A percentile compares a stretch with the other conserved stretches of the same genome.
These are phyloP conservation scores for Yamadazyma endophytica DNA, from an alignment of 805 yeast species.

Conservation along the genomic window DNA sequence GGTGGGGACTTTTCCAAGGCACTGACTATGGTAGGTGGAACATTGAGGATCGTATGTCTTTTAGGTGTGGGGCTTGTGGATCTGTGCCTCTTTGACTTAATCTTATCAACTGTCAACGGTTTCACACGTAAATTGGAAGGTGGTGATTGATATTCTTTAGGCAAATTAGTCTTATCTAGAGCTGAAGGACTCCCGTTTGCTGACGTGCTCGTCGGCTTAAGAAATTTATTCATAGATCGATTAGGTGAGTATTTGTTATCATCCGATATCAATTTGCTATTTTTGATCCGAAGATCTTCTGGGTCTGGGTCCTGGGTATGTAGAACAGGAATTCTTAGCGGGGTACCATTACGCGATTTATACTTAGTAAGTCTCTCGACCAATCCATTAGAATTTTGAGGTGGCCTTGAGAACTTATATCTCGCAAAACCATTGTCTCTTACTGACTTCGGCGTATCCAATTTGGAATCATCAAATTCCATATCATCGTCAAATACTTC, in stretches of 20 bases:
- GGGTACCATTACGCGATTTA: constrained; percentile 16
- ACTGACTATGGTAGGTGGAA: no score
- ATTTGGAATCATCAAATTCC: constrained; percentile 28
- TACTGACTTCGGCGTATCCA: constrained; percentile 22
- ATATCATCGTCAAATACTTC: constrained; percentile 13
- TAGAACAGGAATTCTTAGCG: constrained; percentile 11
- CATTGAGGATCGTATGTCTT: no score
- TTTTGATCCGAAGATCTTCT: constrained; percentile 13
- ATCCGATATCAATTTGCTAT: constrained; percentile 18
- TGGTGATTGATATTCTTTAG: constrained; percentile 15
- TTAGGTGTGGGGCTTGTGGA: no score
- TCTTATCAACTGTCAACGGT: constrained; percentile 1
- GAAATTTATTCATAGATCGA: no score
- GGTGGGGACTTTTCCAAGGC: no score
- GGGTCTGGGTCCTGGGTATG: constrained; percentile 4
- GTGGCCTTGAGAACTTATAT: no score
- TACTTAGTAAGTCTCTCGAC: constrained; percentile 8
- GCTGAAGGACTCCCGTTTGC: no score
- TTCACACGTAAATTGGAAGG: constrained; percentile 17
- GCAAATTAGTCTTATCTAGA: neutral
- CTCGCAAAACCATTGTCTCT: constrained; percentile 4
- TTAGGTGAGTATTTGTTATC: constrained; percentile 21
- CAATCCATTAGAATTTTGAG: constrained; percentile 4
- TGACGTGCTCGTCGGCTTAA: no score
- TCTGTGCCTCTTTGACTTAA: no score